Evolutionary conservation across 2,329 filamentous ascomycete species (phyloP), one percentile per base, ranked within the genome.

Genomic region (Zymoseptoria passerinii): DNA sequence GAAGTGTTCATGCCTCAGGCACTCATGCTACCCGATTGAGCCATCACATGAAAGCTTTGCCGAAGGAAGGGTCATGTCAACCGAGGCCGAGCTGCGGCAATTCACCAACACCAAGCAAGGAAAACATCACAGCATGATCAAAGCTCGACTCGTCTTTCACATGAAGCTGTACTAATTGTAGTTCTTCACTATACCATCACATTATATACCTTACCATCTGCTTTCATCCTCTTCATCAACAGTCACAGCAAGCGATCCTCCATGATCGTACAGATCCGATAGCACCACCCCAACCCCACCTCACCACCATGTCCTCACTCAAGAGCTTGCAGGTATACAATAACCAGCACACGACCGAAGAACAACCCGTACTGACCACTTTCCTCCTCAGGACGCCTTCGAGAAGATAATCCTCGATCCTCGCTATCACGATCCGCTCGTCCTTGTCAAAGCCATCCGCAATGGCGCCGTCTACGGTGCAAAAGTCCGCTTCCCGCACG

Each of bases 401-500:
- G 90, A 95, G 77, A 81, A 82, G 66, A 80, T 96, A 58, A 80
- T 92, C 65, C 83, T 94, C 62, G 85, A 97, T 72, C 91, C 92
- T 5, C 81, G 84, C 65, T 89, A 96, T 76, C 90, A 94, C 69
- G 90, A 94, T 68, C 73, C 91, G 57, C 83, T 99, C 62, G 84
- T 89, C 58, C 81, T 99, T 66, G 74, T 96, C 74, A 99, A 99
- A 82, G 90, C 86, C 69, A 88, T 94, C 66, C 90, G 94, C 76
- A 99, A 97, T 84, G 94, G 94, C 74, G 86, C 92, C 65, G 90
- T 99, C 63, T 99, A 99, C 77, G 94, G 94, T 61, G 85, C 89
- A 68, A 97, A 97, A 83, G 90, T 99, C 75, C 92, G 94, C 64
- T 97, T 99, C 78, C 94, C 94, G 64, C 94, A 99, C 78, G 94